These are phyloP conservation scores for Oxyria digyna DNA, from an alignment of 148 eudicot genomes.

Conservation along the genomic window DNA sequence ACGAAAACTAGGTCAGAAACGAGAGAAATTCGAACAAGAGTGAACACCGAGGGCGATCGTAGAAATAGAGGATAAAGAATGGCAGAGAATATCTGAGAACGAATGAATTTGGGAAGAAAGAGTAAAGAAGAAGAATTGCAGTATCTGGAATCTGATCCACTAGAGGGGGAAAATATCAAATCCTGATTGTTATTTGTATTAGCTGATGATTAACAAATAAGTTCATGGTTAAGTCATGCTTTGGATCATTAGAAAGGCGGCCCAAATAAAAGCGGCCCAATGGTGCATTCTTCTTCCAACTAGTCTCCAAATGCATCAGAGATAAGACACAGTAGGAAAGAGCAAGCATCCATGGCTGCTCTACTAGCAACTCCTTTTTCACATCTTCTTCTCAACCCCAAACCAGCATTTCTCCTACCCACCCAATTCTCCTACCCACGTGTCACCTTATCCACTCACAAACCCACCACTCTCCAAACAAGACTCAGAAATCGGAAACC, in stretches of 20 bases:
- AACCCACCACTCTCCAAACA: not conserved
- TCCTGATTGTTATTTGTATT: too few species aligned
- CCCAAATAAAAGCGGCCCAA: too few species aligned
- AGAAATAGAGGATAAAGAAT: not conserved
- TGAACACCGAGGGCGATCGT: not conserved
- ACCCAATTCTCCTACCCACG: conserved; percentile 13
- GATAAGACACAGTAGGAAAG: not conserved
- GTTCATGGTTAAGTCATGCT: too few species aligned
- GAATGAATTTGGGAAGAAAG: not conserved
- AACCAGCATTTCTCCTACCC: conserved; percentile 5
- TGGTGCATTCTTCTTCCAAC: not conserved
- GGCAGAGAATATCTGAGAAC: not conserved
- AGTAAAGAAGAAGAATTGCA: not conserved
- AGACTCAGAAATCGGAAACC: conserved; percentile 14
- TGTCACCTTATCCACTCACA: conserved; percentile 14
- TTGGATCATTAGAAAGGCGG: too few species aligned
- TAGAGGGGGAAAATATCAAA: too few species aligned
- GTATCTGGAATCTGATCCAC: not conserved
- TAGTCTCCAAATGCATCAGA: not conserved
- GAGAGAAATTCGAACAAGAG: not conserved
- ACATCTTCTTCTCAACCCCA: conserved; percentile 13
- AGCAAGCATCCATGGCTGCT: conserved; percentile 28
- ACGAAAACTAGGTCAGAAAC: not conserved
- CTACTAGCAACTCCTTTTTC: conserved; percentile 8
- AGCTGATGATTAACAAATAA: too few species aligned